Base-by-base conservation (phyloP, 164 flowering plant genomes). In the Chimonanthus praecox region DNA sequence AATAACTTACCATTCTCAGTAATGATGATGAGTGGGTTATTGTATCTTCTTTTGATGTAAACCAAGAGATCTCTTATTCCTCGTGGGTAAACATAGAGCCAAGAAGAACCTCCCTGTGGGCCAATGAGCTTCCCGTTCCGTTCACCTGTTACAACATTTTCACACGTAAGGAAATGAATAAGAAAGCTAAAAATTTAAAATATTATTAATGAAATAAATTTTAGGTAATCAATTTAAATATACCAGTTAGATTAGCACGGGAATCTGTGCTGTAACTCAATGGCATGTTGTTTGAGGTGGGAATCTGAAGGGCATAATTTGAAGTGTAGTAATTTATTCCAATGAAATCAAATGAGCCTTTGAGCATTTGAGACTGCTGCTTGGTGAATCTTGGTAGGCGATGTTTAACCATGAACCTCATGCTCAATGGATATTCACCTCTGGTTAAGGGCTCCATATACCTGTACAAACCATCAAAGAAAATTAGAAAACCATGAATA, bases 381-480 rank as follows among this genome's bases (percentile, higher is more conserved):
- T 58, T 21, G 0, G 88, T 80, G 80, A 91, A 89, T 46, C 75
- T 80, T 2, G 90, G 97, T 43, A 91, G 71, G 68, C 97, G 74
- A 1, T 76, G 63, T 18, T 84, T 81, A 0, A 85, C 86, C 2
- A 76, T 43, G 3, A 49, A 9, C 6, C 73, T 73, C 93, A 91
- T 91, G 47, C 15, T 72, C 0, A 18, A 1, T 7, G 94, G 97
- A 72, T 89, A 89, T 0, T 83, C 71, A 2, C 97, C 94, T 16
- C 75, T 61, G 9, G 82, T 73, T 9, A 87, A 47, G 0, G 95
- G 92, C 13, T 85, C 74, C 65, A 83, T 60, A 72, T 79, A 80
- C 95, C 92, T 90, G 44, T 33, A 65, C 11, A 7, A 83, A 66
- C 11, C 46, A 64, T 49, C 7, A 5, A 49, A 5, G 9, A 10